Base-by-base conservation (phyloP, 495 filamentous ascomycete genomes). In the Bathelium albidoporum region DNA sequence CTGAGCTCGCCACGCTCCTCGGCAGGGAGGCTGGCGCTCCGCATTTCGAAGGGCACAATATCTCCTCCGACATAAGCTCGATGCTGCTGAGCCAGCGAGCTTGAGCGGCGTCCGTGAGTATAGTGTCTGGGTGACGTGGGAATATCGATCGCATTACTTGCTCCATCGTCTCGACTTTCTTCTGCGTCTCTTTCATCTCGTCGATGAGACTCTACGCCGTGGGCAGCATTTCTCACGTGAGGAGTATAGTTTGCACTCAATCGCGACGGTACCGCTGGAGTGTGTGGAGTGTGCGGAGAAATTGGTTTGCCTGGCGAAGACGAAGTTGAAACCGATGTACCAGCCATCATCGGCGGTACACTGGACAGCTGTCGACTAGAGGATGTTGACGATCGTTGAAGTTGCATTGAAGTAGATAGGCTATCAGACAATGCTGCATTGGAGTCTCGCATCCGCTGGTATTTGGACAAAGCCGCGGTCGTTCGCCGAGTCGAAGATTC, bases 261-360 rank as follows among this genome's bases (percentile, higher is more conserved):
- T n/a, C 93, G 84, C 22, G 91, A 96, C 36, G 92, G 91, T 53
- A 96, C 89, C 20, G 92, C 90, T 3, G 93, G 92, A 4, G 90
- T 96, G 69, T 96, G 93, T 10, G 93, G 93, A 0, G 92, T 96
- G 73, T 96, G 92, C 12, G 92, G 92, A 1, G 90, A 95, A 55
- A 95, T 81, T 1, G 93, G 90, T 67, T 96, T 97, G 61, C 91
- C 91, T 7, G 89, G 91, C 2, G 91, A 95, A 1, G 92, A 92
- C 3, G 89, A 88, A 0, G 87, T 85, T 12, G 91, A 95, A 52
- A 89, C 80, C n/a, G 88, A 89, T 20, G 88, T 88, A 0, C 88
- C 88, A 43, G 84, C 85, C 59, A 90, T 82, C 89, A 95, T 91
- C 9, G 85, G 85, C 20, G 92, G 91, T 16, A 94, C 87, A 59